A percentile compares a stretch with the other conserved stretches of the same genome.
phyloP scores from a whole-genome alignment of 129 eudicot genomes.

The Chrysanthemum lavandulifolium region DNA sequence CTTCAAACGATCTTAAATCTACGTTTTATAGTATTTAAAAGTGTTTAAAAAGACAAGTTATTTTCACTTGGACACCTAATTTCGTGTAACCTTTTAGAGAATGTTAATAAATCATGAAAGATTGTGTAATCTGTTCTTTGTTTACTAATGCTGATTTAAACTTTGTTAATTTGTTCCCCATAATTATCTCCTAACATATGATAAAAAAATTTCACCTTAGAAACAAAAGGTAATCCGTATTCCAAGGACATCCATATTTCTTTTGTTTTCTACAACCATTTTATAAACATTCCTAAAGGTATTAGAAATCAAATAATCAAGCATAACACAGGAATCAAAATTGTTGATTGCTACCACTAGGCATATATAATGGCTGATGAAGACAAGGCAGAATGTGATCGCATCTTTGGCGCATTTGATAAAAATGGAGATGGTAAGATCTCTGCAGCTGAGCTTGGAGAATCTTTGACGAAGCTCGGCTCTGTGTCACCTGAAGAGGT shows the following conservation, averaged over 20 bases:
- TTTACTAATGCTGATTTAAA: too few relatives aligned
- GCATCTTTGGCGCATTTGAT: slow-evolving; percentile 67
- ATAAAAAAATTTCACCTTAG: slow-evolving; percentile 10
- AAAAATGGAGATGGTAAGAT: slow-evolving; percentile 76
- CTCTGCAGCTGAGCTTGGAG: slow-evolving; percentile 74
- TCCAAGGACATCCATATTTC: slow-evolving; percentile 18
- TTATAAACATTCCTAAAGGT: slow-evolving; percentile 14
- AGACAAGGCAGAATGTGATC: slow-evolving; percentile 58
- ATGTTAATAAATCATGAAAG: too few relatives aligned
- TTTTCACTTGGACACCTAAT: too few relatives aligned
- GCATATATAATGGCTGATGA: slow-evolving; percentile 49
- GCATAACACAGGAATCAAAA: not conserved
- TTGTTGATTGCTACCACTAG: not conserved
- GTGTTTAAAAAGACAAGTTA: too few relatives aligned
- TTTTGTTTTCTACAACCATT: slow-evolving; percentile 7
- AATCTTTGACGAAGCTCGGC: slow-evolving; percentile 63
- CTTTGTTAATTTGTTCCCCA: too few relatives aligned
- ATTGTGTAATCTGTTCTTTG: too few relatives aligned
- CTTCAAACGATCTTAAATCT: too few relatives aligned
- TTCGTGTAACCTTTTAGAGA: too few relatives aligned
- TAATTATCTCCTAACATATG: too few relatives aligned
- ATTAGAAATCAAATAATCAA: not conserved
- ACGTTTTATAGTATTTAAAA: too few relatives aligned
- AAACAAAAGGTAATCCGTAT: slow-evolving; percentile 23
- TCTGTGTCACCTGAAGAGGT: slow-evolving; percentile 59